phyloP scores from a whole-genome alignment of 1,284 basidiomycete species.

The Earliella scabrosa region DNA sequence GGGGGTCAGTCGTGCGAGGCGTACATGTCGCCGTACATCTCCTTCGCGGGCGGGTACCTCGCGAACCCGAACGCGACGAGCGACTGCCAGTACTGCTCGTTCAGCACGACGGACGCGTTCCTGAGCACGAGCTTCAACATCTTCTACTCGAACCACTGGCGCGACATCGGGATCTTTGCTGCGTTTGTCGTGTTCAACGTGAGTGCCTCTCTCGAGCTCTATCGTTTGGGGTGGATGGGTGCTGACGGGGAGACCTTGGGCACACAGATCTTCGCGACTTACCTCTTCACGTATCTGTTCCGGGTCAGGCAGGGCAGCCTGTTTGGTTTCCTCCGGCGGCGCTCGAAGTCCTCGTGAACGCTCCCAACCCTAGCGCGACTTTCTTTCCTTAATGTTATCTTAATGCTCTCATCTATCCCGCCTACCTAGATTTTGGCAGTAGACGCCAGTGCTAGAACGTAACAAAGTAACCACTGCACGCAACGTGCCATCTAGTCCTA shows the following conservation, averaged over 20 bases:
- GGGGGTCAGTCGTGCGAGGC: constrained; percentile 62
- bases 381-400: not conserved
- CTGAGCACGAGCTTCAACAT: constrained; percentile 58
- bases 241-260: not conserved
- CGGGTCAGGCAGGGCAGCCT: constrained; percentile 21
- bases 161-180: constrained; percentile 67
- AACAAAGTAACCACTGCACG: too few species aligned
- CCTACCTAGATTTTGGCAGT: too few species aligned
- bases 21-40: constrained; percentile 64
- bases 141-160: constrained; percentile 59
- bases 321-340: constrained; percentile 10
- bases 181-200: constrained; percentile 70
- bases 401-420: too few species aligned
- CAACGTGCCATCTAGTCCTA: too few species aligned
- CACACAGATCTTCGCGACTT: constrained; percentile 35
- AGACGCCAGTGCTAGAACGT: too few species aligned
- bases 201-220: constrained; percentile 10
- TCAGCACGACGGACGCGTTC: constrained; percentile 58
- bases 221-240: not conserved
- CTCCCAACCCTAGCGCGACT: too few species aligned
- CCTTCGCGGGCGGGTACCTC: constrained; percentile 65
- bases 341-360: too few species aligned
- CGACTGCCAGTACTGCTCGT: constrained; percentile 61
- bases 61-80: constrained; percentile 58
- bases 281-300: constrained; percentile 32